phyloP scores from a whole-genome alignment of 2,329 filamentous ascomycete species.

The Sporothrix variecibatus region DNA sequence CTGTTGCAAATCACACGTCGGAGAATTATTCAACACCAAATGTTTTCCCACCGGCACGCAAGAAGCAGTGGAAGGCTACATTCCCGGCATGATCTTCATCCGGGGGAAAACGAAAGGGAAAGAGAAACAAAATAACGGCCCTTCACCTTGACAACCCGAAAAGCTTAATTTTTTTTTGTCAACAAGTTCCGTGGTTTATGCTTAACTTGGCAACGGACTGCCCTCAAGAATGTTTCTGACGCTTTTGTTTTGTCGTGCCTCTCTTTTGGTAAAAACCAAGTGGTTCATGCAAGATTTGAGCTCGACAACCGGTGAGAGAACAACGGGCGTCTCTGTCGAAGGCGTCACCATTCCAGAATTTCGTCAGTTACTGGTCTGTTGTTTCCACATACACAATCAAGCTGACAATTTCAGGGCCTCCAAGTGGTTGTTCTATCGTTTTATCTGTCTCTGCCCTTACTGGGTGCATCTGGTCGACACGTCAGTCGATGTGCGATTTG shows the following conservation, averaged over 20 bases:
- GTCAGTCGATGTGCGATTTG: neutral
- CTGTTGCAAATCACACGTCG: slow-evolving; percentile 21
- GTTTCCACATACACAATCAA: neutral
- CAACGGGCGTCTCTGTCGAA: too few relatives aligned
- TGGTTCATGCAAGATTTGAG: neutral
- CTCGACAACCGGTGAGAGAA: too few relatives aligned
- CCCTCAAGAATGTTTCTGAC: neutral
- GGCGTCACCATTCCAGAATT: too few relatives aligned
- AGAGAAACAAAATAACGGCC: neutral
- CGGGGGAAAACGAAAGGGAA: neutral
- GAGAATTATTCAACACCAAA: neutral
- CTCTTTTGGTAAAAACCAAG: neutral
- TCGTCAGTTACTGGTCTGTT: neutral
- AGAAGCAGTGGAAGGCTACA: neutral
- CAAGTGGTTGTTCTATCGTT: neutral
- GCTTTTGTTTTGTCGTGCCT: neutral
- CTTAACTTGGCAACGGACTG: neutral
- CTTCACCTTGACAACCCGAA: neutral
- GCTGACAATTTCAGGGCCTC: slow-evolving; percentile 1
- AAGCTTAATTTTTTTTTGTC: neutral
- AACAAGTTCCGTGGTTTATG: neutral
- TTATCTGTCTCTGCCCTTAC: neutral
- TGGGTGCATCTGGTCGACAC: neutral
- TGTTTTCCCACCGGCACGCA: neutral
- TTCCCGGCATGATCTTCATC: slow-evolving; percentile 13